Percentiles rank a stretch among this genome's conserved stretches.
These are phyloP conservation scores for Ascomycota sp. DNA, from an alignment of 2,329 filamentous ascomycete species.

Conservation along the genomic window DNA sequence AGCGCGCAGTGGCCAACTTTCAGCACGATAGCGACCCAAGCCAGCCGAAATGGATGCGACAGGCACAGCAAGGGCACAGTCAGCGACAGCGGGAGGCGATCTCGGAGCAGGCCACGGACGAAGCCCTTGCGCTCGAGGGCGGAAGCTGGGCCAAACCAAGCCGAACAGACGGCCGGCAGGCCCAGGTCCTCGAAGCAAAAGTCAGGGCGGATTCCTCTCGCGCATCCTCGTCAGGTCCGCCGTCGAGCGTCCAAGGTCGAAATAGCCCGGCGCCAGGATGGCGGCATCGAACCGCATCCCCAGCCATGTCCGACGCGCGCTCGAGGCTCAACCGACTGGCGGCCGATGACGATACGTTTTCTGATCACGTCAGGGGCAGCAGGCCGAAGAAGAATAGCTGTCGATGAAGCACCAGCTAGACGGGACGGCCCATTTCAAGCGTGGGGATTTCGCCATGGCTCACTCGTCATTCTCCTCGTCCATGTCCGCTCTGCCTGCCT, in stretches of 20 bases:
- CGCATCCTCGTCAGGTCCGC: conserved; percentile 28
- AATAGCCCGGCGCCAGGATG: conserved; percentile 32
- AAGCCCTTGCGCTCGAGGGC: conserved; percentile 62
- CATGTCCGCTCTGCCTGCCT: conserved; percentile 49
- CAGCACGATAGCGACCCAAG: conserved; percentile 48
- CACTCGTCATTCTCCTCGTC: conserved; percentile 67
- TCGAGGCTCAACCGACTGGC: conserved; percentile 51
- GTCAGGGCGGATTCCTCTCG: conserved; percentile 16
- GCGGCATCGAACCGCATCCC: conserved; percentile 29
- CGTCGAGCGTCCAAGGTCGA: conserved; percentile 22
- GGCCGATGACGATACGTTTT: conserved; percentile 54
- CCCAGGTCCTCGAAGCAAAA: conserved; percentile 8
- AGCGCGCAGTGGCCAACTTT: conserved; percentile 80
- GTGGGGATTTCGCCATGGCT: conserved; percentile 76
- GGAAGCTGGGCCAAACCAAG: conserved; percentile 32
- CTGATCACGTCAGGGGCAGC: conserved; percentile 75
- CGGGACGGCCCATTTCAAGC: conserved; percentile 80
- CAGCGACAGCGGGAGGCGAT: conserved; percentile 10
- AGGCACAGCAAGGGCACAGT: conserved; percentile 31
- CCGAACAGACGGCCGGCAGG: conserved; percentile 8
- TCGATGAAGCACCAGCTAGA: conserved; percentile 62
- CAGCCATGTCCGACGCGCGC: conserved; percentile 13
- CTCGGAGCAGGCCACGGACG: conserved; percentile 34
- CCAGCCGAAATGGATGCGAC: conserved; percentile 92
- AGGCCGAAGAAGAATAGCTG: conserved; percentile 31